Base-by-base conservation (phyloP, 176 grass and related monocot species). In the Rhynchospora tenuis region DNA sequence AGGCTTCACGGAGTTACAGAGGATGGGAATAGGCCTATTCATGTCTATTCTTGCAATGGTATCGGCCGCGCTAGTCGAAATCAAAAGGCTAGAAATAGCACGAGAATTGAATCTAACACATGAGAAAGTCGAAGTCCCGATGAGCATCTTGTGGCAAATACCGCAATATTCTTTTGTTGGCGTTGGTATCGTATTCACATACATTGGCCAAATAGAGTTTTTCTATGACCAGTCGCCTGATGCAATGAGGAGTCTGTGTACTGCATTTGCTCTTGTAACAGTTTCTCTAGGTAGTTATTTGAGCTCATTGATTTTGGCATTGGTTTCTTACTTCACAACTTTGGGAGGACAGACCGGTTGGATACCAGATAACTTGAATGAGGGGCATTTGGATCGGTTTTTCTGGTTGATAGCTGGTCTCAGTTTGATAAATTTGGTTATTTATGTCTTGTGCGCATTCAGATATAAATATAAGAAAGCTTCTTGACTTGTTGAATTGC, bases 61-160 rank as follows among this genome's bases (percentile, higher is more conserved):
- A 17, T 71, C 87, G 4, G 94, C 94, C 4, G 94, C 91, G 42
- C 23, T 86, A 59, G 85, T 97, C 1, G 91, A 97, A 89, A 76
- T 84, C 23, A 66, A 52, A 78, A 87, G 94, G 10, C 79, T 97
- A 84, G 84, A 84, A 2, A 82, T 89, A 5, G 89, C 84, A 31
- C 73, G 38, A 42, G 56, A 67, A 26, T 68, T 81, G 33, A 46
- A 69, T 58, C 59, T 89, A 51, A 66, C 82, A 27, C 54, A 86
- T 33, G 60, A 74, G 81, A 65, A 80, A 26, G 79, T 45, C 3
- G 87, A 80, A 28, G 16, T 83, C 44, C 52, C 91, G 0, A 86
- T 93, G 59, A 90, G 91, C 88, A 97, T 97, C 68, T 70, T 97
- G 24, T 93, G 94, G 91, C 94, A 97, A 74, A 57, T 88, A 44